Evolutionary conservation across 441 rosid genomes (phyloP), one percentile per base, ranked within the genome.

Genomic region (Arabidopsis lyrata): DNA sequence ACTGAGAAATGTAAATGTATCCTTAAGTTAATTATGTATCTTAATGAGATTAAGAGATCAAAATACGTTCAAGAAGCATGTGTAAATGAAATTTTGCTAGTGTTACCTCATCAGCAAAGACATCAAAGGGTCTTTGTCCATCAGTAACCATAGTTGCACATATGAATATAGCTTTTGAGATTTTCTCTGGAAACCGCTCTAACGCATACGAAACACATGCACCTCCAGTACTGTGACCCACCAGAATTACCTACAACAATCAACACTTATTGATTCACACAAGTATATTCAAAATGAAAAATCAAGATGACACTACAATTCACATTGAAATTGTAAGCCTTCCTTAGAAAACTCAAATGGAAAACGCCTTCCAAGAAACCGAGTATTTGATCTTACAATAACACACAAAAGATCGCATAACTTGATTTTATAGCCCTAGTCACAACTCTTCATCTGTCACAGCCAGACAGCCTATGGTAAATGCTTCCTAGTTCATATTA

Each of bases 81-180:
- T 11, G 27, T 59, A 31, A 48, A 45, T 18, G 8, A 27, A 54
- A 11, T 5, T 20, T 41, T 24, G 38, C 50, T 32, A 38, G 35
- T 38, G 34, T 24, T 54, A 55, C 99, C 97, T 90, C 97, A 81
- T 86, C 93, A 45, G 99, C 86, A 75, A 95, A 90, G 55, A 87
- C 97, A 83, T 95, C 97, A 42, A 95, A 92, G 61, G 99, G 96
- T 80, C 85, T 87, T 81, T 78, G 75, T 70, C 91, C 93, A 75
- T 88, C 77, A n/a, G 94, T 78, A 68, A 92, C 93, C 97, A 92
- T 95, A 11, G 94, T 89, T 60, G 92, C 99, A 77, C 96, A 89
- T 16, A 90, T 77, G 63, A 82, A 95, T 80, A 92, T 80, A 53
- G 96, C 92, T 84, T 92, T 92, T 5, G 92, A 84, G 65, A 95